Conservation (phyloP, 495 filamentous ascomycete genomes). For the Penicillium paxilli region DNA sequence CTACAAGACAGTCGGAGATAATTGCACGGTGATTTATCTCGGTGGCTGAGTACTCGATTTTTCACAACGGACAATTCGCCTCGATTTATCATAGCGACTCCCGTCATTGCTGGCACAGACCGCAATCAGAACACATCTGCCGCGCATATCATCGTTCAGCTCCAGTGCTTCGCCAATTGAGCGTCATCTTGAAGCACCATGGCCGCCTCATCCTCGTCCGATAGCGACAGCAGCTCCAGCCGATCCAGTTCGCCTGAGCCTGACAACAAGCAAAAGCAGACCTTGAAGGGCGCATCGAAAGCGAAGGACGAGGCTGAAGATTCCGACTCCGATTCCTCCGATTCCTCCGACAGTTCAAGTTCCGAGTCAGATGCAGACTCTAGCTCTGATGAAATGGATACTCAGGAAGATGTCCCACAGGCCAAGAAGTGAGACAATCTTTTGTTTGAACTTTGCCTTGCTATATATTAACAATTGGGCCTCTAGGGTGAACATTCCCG, state of each 20-base stretch:
- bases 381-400: constrained; percentile 37
- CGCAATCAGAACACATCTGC: constrained; percentile 1
- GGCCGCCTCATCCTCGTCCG: constrained; percentile 25
- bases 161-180: not conserved
- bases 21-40: not conserved
- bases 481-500: constrained; percentile 20
- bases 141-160: not conserved
- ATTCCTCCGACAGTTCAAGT: constrained; percentile 12
- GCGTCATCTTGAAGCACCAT: constrained; percentile 22
- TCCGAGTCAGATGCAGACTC: constrained; percentile 30
- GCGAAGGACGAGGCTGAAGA: constrained; percentile 24
- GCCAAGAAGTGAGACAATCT: constrained; percentile 24
- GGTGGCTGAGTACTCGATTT: not conserved
- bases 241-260: constrained; percentile 34
- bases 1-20: constrained; percentile 2
- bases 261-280: constrained; percentile 23
- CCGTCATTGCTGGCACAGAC: not conserved
- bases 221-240: constrained; percentile 33
- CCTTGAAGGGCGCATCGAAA: constrained; percentile 32
- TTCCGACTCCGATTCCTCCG: constrained; percentile 17
- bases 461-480: not conserved
- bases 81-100: not conserved
- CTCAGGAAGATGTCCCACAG: constrained; percentile 21
- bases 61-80: not conserved
- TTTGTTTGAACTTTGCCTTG: not conserved